These are phyloP conservation scores for Lodderomyces pseudojiufengensis DNA, from an alignment of 1,139 yeast species.

Conservation along the genomic window DNA sequence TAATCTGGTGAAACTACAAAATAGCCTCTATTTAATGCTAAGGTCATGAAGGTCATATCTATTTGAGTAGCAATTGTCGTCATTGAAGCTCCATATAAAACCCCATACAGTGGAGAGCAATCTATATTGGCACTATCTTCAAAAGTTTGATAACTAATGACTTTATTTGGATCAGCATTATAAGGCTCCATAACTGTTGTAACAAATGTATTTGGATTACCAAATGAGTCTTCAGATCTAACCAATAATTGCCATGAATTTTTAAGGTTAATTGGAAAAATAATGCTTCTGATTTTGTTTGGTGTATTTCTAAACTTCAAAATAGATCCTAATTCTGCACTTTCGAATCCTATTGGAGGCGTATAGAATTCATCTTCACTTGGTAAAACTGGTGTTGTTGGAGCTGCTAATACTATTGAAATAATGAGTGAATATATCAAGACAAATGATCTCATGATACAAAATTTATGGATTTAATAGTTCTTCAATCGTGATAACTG, in stretches of 20 bases:
- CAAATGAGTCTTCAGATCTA: conserved; percentile 28
- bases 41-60: conserved; percentile 20
- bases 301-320: conserved; percentile 24
- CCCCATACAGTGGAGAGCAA: conserved; percentile 15
- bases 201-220: conserved; percentile 29
- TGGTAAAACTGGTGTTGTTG: conserved; percentile 15
- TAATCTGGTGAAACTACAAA: conserved; percentile 26
- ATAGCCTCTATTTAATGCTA: conserved; percentile 22
- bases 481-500: too few relatives aligned
- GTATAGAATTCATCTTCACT: conserved; percentile 25
- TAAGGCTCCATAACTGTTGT: conserved; percentile 31
- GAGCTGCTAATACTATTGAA: too few relatives aligned
- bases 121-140: conserved; percentile 13
- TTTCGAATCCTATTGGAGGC: conserved; percentile 25
- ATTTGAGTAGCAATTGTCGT: conserved; percentile 14
- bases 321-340: conserved; percentile 22
- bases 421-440: too few relatives aligned
- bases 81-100: conserved; percentile 12
- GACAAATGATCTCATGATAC: too few relatives aligned
- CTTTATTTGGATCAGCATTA: conserved; percentile 21
- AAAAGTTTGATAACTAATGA: conserved; percentile 17
- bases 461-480: too few relatives aligned
- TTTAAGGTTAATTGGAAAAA: conserved; percentile 10
- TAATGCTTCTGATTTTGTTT: conserved; percentile 15
- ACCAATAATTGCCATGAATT: conserved; percentile 30